Base-by-base conservation (phyloP, 1,284 basidiomycete genomes). In the Malassezia sympodialis region DNA sequence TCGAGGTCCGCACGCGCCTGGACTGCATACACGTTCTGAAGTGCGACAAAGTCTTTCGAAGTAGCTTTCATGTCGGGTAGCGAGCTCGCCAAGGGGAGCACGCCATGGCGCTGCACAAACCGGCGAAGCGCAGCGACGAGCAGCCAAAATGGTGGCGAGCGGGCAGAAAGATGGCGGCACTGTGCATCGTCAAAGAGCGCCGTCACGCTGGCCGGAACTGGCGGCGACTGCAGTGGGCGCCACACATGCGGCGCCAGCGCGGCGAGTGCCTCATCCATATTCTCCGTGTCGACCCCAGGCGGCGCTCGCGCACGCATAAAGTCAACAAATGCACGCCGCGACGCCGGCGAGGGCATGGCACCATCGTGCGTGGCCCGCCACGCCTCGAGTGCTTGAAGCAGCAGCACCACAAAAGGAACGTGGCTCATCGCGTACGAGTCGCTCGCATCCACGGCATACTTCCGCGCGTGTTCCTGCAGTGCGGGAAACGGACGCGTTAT, bases 41-140 rank as follows among this genome's bases (percentile, higher is more conserved):
- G 78, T 31, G 82, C 79, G 43, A 90, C 83, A 72, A 96, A 98
- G 53, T 81, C 82, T 34, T 78, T 75, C 0, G 91, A 94, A 63
- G 86, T 86, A 4, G 91, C 84, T 74, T 94, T 93, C 88, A 99
- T 96, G 76, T 98, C 93, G 0, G 93, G 93, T 1, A 98, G 78
- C 0, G 87, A 81, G 2, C 82, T 78, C 0, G 81, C 79, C 14
- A 84, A 76, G 0, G 84, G 84, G 5, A 82, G 73, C 12, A 53
- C 54, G n/a, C 53, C 44, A 2, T 61, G 53, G 8, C 57, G 50
- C 83, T 56, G 55, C 19, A 74, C 73, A 57, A 79, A 82, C 34
- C 80, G 76, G 31, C 81, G 79, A 28, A 98, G 80, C 0, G 90
- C 84, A 17, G 82, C 79, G n/a, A 96, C 80, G 26, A 96, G 83